phyloP scores from a whole-genome alignment of 306 rosid species.

The Leucaena leucocephala region DNA sequence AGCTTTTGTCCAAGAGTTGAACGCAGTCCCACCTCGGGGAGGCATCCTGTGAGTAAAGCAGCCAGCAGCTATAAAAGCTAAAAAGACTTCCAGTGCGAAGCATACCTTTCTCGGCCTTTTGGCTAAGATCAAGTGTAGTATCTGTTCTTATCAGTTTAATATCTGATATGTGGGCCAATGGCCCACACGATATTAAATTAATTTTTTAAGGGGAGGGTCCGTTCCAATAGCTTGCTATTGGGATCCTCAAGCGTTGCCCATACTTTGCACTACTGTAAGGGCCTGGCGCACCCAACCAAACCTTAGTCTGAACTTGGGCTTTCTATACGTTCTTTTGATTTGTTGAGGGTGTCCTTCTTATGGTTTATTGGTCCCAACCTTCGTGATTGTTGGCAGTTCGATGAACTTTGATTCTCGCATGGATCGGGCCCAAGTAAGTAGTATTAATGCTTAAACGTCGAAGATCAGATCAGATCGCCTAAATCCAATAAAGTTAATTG shows the following conservation, averaged over 20 bases:
- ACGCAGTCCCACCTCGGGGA: background rate
- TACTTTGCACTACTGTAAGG: background rate
- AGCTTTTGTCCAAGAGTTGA: background rate
- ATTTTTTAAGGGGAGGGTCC: background rate
- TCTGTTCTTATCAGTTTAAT: constrained; percentile 7
- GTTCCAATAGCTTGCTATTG: background rate
- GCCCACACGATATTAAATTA: background rate
- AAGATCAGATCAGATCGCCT: too few species aligned
- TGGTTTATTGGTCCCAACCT: too few species aligned
- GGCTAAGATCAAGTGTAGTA: constrained; percentile 6
- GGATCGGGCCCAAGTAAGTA: too few species aligned
- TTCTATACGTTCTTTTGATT: too few species aligned
- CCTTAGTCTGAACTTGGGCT: background rate
- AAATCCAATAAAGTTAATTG: too few species aligned
- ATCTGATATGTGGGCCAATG: background rate
- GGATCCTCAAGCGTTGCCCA: background rate
- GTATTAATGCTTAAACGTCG: too few species aligned
- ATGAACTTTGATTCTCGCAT: too few species aligned
- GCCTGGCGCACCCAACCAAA: background rate
- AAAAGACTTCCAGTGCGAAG: background rate
- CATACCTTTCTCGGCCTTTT: constrained; percentile 7
- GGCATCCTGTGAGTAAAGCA: too few species aligned
- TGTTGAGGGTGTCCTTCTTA: too few species aligned
- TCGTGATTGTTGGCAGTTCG: too few species aligned
- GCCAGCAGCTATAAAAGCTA: background rate